Conservation (phyloP, 1,284 basidiomycete species). For the Mycosarcoma maydis region DNA sequence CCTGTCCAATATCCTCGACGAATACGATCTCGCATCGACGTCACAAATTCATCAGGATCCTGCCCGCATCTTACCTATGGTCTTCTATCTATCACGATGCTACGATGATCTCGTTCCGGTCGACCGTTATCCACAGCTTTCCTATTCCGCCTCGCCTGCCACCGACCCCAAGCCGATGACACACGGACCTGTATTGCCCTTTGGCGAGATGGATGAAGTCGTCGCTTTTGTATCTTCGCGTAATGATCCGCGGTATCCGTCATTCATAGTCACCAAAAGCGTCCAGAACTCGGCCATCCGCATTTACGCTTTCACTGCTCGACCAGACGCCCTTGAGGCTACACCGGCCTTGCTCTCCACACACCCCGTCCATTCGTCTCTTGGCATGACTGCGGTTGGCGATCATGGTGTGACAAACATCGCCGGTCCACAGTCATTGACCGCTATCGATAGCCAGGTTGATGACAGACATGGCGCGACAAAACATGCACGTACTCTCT, state of each 20-base stretch:
- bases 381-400: conserved; percentile 4
- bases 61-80: conserved; percentile 37
- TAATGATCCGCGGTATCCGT: neutral
- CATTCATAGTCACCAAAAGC: conserved; percentile 45
- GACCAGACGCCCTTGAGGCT: conserved; percentile 28
- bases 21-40: conserved; percentile 16
- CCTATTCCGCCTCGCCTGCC: conserved; percentile 2
- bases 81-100: conserved; percentile 55
- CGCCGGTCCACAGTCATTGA: neutral
- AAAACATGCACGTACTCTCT: conserved; percentile 2
- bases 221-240: conserved; percentile 37
- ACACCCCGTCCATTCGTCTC: conserved; percentile 14
- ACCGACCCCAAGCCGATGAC: conserved; percentile 22
- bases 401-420: neutral
- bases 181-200: conserved; percentile 40
- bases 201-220: conserved; percentile 46
- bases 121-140: conserved; percentile 40
- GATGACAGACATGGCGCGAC: conserved; percentile 1
- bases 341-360: conserved; percentile 32
- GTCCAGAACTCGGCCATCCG: conserved; percentile 25
- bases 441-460: neutral
- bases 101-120: conserved; percentile 55
- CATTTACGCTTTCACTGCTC: conserved; percentile 44
- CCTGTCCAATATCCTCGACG: conserved; percentile 19
- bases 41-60: conserved; percentile 18